phyloP scores from a whole-genome alignment of 345 rosid genomes.

The Syzygium aqueum region DNA sequence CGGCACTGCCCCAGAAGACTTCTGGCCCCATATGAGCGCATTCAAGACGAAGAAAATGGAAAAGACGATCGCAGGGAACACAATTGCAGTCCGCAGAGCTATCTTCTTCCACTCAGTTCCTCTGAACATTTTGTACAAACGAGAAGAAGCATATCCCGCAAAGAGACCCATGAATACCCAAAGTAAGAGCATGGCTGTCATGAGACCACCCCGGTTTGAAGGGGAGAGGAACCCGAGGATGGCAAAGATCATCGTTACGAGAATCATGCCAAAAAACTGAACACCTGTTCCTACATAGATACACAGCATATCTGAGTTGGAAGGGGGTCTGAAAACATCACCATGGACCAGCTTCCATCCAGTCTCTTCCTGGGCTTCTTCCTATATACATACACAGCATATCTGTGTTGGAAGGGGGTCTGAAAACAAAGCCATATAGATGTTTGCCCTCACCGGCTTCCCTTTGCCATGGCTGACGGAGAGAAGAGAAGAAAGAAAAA shows the following conservation, averaged over 20 bases:
- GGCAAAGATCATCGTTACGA: conserved; percentile 36
- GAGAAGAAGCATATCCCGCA: conserved; percentile 29
- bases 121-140: conserved; percentile 26
- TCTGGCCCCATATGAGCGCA: conserved; percentile 39
- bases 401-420: no score
- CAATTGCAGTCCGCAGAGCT: conserved; percentile 26
- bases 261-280: conserved; percentile 29
- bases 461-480: no score
- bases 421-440: no score
- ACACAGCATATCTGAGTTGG: conserved; percentile 25
- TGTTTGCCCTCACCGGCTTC: no score
- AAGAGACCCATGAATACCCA: conserved; percentile 39
- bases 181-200: conserved; percentile 33
- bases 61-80: conserved; percentile 27
- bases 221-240: conserved; percentile 36
- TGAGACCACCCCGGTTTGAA: conserved; percentile 37
- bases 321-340: conserved; percentile 35
- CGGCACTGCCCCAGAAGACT: conserved; percentile 40
- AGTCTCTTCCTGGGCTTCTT: conserved; percentile 33
- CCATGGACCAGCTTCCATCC: conserved; percentile 40
- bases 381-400: no score
- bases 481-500: no score
- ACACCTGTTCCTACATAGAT: conserved; percentile 34
- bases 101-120: conserved; percentile 29
- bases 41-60: conserved; percentile 26